These are phyloP conservation scores for Schizothecium vesticola DNA, from an alignment of 495 filamentous ascomycete species.

Conservation along the genomic window DNA sequence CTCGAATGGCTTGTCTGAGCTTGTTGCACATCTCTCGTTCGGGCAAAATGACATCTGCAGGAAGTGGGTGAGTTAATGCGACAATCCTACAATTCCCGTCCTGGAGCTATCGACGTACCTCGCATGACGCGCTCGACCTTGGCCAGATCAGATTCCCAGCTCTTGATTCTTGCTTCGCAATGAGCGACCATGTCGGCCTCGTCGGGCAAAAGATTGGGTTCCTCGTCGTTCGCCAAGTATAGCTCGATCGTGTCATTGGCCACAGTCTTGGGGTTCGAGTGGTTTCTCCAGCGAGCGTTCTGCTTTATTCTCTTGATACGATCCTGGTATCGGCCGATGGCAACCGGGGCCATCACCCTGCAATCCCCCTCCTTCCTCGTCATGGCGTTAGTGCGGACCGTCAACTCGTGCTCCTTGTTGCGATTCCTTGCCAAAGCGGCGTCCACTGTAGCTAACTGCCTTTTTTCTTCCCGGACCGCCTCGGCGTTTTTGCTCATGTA, in stretches of 20 bases:
- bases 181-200: constrained; percentile 18
- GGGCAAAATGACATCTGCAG: constrained; percentile 16
- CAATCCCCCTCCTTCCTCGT: constrained; percentile 33
- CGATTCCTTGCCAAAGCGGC: constrained; percentile 15
- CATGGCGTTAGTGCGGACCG: constrained; percentile 13
- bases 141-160: constrained; percentile 11
- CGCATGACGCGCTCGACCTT: constrained; percentile 19
- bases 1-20: constrained; percentile 16
- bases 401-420: constrained; percentile 22
- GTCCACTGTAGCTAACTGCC: constrained; percentile 29
- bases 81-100: not conserved
- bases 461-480: constrained; percentile 40
- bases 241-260: constrained; percentile 40
- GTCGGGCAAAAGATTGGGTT: constrained; percentile 39
- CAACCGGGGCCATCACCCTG: constrained; percentile 23
- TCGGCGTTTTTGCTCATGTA: constrained; percentile 60
- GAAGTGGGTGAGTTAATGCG: not conserved
- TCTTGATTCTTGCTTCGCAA: constrained; percentile 18
- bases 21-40: constrained; percentile 16
- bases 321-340: constrained; percentile 19
- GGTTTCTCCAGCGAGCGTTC: constrained; percentile 32
- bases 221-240: constrained; percentile 48
- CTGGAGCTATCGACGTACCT: constrained; percentile 9
- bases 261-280: constrained; percentile 37
- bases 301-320: constrained; percentile 17